Evolutionary conservation across 1,284 basidiomycete genomes (phyloP).

Genomic region (Naganishia albida): DNA sequence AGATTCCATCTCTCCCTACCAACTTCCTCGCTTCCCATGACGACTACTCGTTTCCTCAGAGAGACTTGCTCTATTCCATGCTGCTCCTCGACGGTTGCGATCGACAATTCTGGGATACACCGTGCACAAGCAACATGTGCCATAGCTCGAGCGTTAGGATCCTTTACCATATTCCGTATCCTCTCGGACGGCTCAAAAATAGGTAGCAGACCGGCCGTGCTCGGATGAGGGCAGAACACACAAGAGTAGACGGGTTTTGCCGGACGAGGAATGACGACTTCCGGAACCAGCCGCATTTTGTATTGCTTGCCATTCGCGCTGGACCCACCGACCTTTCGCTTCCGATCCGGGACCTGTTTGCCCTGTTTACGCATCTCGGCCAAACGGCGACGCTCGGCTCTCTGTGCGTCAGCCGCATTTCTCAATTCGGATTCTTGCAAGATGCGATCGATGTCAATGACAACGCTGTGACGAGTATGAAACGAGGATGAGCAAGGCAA

Average conservation of each 20-base stretch:
- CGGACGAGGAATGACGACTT: constrained; percentile 54
- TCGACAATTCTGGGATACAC: constrained; percentile 81
- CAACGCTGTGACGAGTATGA: constrained; percentile 63
- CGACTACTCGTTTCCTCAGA: constrained; percentile 49
- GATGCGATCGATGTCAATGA: constrained; percentile 84
- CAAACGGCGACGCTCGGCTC: constrained; percentile 36
- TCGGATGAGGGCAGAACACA: constrained; percentile 72
- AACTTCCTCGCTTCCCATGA: constrained; percentile 76
- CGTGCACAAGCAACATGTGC: constrained; percentile 76
- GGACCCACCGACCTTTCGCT: constrained; percentile 35
- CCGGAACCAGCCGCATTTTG: constrained; percentile 5
- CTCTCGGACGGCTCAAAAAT: constrained; percentile 51
- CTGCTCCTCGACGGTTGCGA: constrained; percentile 60
- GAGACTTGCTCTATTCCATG: constrained; percentile 54
- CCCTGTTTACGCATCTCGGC: constrained; percentile 54
- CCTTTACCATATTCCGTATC: constrained; percentile 2
- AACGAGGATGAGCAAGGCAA: not conserved
- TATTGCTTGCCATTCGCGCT: constrained; percentile 54
- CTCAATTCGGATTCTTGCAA: constrained; percentile 60
- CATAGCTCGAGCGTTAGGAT: constrained; percentile 11
- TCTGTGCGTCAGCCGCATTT: constrained; percentile 34
- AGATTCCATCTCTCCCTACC: constrained; percentile 86
- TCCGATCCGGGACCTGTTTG: constrained; percentile 58
- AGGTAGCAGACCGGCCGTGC: constrained; percentile 62
- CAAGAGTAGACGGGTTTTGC: constrained; percentile 68